Percentiles rank a stretch among this genome's conserved stretches.
Evolutionary conservation across 495 filamentous ascomycete species (phyloP).

Genomic region (Massariosphaeria phaeospora): DNA sequence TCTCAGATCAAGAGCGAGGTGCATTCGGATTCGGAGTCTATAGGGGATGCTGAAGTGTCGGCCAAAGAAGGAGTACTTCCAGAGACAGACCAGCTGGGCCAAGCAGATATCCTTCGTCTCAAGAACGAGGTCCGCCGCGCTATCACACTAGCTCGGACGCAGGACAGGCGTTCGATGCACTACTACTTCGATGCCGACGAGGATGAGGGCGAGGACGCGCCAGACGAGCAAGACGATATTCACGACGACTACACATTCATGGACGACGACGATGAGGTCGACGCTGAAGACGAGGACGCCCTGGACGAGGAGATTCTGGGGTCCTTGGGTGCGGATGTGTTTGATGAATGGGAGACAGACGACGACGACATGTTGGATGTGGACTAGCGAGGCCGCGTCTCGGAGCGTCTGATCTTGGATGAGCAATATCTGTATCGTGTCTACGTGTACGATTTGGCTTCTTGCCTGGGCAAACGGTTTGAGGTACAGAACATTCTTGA

Average conservation of each 20-base stretch:
- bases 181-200: too few species aligned
- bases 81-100: constrained; percentile 12
- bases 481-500: too few species aligned
- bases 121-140: not conserved
- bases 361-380: not conserved
- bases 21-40: too few species aligned
- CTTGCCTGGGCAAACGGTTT: too few species aligned
- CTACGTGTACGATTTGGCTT: too few species aligned
- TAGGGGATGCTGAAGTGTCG: too few species aligned
- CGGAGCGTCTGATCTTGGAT: not conserved
- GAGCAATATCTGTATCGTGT: too few species aligned
- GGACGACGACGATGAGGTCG: not conserved
- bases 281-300: not conserved
- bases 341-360: not conserved
- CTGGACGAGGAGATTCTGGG: not conserved
- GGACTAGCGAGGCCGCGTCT: not conserved
- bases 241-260: not conserved
- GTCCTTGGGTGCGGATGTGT: not conserved
- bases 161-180: too few species aligned
- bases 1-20: not conserved
- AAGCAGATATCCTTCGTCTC: not conserved
- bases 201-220: too few species aligned
- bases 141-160: too few species aligned
- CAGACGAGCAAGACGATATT: too few species aligned
- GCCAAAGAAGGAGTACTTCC: not conserved